Percentiles rank a stretch among this genome's conserved stretches.
phyloP scores from a whole-genome alignment of 2,329 filamentous ascomycete species.

The Arthrobotrys conoides region DNA sequence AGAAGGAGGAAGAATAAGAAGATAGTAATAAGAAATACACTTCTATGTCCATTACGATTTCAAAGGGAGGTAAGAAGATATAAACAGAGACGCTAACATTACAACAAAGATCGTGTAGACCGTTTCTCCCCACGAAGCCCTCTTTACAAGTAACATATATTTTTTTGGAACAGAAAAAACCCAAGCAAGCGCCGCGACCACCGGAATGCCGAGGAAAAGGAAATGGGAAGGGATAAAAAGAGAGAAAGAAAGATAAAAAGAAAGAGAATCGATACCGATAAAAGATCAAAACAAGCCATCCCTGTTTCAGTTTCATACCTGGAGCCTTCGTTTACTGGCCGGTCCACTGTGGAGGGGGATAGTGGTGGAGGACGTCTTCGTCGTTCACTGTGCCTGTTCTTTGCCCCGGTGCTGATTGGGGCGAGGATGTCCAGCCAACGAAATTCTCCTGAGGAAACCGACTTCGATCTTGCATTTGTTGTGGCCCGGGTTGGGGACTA shows the following conservation, averaged over 20 bases:
- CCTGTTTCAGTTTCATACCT: constrained; percentile 19
- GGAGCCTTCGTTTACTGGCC: constrained; percentile 43
- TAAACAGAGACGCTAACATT: constrained; percentile 61
- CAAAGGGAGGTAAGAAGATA: constrained; percentile 40
- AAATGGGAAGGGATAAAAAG: neutral
- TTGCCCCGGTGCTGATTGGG: constrained; percentile 36
- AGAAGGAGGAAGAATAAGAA: neutral
- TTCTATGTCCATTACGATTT: constrained; percentile 52
- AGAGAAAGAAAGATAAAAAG: constrained; percentile 1
- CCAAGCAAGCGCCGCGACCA: constrained; percentile 53
- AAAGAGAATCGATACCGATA: constrained; percentile 16
- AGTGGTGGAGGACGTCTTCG: constrained; percentile 55
- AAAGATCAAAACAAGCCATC: constrained; percentile 22
- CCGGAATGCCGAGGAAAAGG: constrained; percentile 52
- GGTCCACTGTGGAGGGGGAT: constrained; percentile 48
- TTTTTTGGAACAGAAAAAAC: constrained; percentile 36
- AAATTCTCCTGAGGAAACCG: constrained; percentile 56
- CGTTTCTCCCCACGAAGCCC: constrained; percentile 44
- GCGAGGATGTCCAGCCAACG: constrained; percentile 56
- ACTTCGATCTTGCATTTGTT: constrained; percentile 52
- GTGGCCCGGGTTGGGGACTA: constrained; percentile 51
- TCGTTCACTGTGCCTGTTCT: constrained; percentile 52
- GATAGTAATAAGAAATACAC: constrained; percentile 28
- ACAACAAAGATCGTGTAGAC: constrained; percentile 59
- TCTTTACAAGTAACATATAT: constrained; percentile 57